Base-by-base conservation (phyloP, 495 filamentous ascomycete species). In the Hypoxylon intermedium region DNA sequence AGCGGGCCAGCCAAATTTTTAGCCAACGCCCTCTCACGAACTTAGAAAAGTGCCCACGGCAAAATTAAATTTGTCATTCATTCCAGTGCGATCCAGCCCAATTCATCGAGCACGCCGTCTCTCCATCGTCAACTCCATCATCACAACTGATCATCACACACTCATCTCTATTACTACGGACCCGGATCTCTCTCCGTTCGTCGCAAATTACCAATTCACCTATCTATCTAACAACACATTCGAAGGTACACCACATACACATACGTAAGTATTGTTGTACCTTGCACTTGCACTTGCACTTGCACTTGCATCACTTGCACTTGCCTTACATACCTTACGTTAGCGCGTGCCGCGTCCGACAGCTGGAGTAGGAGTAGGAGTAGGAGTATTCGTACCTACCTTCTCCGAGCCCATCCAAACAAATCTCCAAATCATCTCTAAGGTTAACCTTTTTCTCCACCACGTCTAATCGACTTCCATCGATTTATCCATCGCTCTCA, bases 341-440 rank as follows among this genome's bases (percentile, higher is more conserved):
- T 24, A 43, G 40, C 19, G 6, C 11, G 33, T 31, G 21, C 21
- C 21, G 46, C 30, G 33, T 37, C 18, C 19, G 33, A 24, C 9
- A 12, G n/a, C n/a, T n/a, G n/a, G n/a, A n/a, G n/a, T n/a, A n/a
- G n/a, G n/a, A n/a, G n/a, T n/a, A n/a, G n/a, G n/a, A n/a, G n/a
- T n/a, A n/a, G n/a, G n/a, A n/a, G n/a, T n/a, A n/a, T n/a, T 53
- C 61, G 53, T 57, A 43, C 56, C 34, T 15, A 60, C 51, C 51
- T 65, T 60, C 62, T 57, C 62, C 62, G 56, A 65, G 53, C 62
- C 46, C 30, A 45, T 52, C 56, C 30, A 67, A 67, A 58, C 58
- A 63, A 67, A 58, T 63, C 63, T 59, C 58, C 58, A 58, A 62
- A 67, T 53, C 50, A 34, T 43, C 40, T 40, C 34, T 34, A 60